Base-by-base conservation (phyloP, 495 filamentous ascomycete genomes). In the Neurospora hispaniola region DNA sequence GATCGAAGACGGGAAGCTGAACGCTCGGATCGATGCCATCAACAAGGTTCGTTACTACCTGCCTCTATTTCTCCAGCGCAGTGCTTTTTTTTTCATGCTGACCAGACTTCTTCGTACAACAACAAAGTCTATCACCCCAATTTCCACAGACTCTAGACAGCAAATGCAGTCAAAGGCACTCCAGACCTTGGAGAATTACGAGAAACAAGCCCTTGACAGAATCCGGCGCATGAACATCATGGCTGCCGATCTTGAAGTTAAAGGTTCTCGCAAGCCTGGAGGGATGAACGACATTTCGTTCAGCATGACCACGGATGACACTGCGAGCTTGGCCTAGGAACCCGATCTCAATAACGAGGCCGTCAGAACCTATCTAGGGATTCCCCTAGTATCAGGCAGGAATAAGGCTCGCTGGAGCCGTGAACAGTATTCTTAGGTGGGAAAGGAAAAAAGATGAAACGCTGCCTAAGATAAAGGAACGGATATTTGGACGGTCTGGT, bases 1-100 rank as follows among this genome's bases (percentile, higher is more conserved):
- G 85, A 97, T 99, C 76, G 84, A 89, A 73, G 80, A 82, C 3
- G 90, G 89, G 10, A 84, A 85, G 1, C 82, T 99, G n/a, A 84
- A 94, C 69, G 93, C 92, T 0, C 88, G 94, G 46, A 91, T 99
- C 70, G 93, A 99, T 76, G 88, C 93, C 0, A 91, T 95, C 72
- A 92, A 94, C 75, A 85, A 87, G 74, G 88, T 95, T 79, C 71
- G 83, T 76, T 39, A 35, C 38, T 16, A 31, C 35, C 35, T 66
- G 2, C 27, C 38, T n/a, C 11, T 2, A 59, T 59, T 59, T 59
- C 5, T 3, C 39, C 14, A 54, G 54, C 73, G 66, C n/a, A 66
- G 38, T 35, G 20, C 42, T 31, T 9, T 27, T 40, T 35, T 10
- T 11, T 72, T n/a, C 27, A 42, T 71, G 54, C 71, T 72, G 62